Conservation (phyloP, 768 basidiomycete species). For the Tylopilus sp. region DNA sequence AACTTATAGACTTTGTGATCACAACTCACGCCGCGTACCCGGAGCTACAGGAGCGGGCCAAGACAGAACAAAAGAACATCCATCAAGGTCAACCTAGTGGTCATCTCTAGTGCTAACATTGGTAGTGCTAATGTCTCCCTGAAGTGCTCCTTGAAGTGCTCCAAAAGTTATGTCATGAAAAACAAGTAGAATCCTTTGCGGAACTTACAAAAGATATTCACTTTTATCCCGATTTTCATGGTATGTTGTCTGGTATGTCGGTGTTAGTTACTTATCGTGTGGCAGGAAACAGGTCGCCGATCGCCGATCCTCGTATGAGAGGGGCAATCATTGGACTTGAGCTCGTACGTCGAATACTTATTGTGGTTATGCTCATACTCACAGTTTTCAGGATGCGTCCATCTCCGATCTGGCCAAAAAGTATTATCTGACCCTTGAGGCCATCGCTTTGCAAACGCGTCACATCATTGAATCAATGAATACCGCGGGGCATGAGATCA, state of each 20-base stretch:
- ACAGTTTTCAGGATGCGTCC: constrained; percentile 51
- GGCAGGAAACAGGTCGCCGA: constrained; percentile 90
- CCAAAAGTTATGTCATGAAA: constrained; percentile 58
- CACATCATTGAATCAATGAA: constrained; percentile 95
- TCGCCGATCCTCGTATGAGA: constrained; percentile 93
- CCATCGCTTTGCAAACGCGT: constrained; percentile 90
- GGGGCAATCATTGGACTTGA: constrained; percentile 87
- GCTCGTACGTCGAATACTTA: constrained; percentile 44
- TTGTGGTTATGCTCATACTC: neutral
- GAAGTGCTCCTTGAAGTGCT: constrained; percentile 73
- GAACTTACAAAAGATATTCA: constrained; percentile 90
- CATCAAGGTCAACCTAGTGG: constrained; percentile 43
- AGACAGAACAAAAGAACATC: constrained; percentile 55
- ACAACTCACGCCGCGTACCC: constrained; percentile 86
- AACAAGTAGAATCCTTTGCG: constrained; percentile 57
- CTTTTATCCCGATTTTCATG: constrained; percentile 94
- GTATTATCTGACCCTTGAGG: constrained; percentile 88
- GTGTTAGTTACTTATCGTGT: neutral
- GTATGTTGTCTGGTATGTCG: constrained; percentile 36
- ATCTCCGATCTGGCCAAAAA: constrained; percentile 83
- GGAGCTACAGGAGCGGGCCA: constrained; percentile 60
- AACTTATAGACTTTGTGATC: constrained; percentile 91
- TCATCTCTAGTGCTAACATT: neutral
- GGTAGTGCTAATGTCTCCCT: neutral
- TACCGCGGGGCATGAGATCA: constrained; percentile 75